These are phyloP conservation scores for Beauveria scarabaeidicola DNA, from an alignment of 2,329 filamentous ascomycete species.

Conservation along the genomic window DNA sequence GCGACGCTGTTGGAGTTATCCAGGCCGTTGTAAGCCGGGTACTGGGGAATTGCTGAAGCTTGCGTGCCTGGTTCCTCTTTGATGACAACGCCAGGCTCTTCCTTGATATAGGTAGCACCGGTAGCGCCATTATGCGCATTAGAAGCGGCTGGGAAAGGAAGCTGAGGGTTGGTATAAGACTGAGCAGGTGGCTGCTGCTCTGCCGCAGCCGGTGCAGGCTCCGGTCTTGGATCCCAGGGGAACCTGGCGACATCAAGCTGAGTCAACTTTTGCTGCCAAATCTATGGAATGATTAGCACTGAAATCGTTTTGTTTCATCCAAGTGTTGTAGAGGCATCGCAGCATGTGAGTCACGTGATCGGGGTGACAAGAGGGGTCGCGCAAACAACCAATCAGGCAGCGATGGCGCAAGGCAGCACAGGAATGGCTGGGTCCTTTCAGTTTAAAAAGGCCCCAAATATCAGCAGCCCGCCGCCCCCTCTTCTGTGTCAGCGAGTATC, in stretches of 20 bases:
- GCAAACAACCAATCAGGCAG: slow-evolving; percentile 6
- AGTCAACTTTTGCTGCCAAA: slow-evolving; percentile 89
- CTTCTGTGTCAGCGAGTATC: slow-evolving; percentile 9
- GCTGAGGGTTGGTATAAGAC: slow-evolving; percentile 16
- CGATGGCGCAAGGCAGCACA: slow-evolving; percentile 14
- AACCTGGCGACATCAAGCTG: slow-evolving; percentile 78
- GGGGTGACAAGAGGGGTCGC: neutral
- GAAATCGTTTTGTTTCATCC: neutral
- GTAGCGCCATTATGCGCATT: slow-evolving; percentile 27
- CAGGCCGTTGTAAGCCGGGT: slow-evolving; percentile 24
- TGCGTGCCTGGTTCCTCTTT: slow-evolving; percentile 36
- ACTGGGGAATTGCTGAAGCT: slow-evolving; percentile 23
- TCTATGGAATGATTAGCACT: slow-evolving; percentile 40
- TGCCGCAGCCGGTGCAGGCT: slow-evolving; percentile 41
- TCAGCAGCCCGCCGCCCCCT: slow-evolving; percentile 25
- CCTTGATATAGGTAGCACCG: slow-evolving; percentile 38
- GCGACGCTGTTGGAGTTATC: slow-evolving; percentile 34
- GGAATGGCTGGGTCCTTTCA: slow-evolving; percentile 20
- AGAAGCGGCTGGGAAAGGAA: slow-evolving; percentile 23
- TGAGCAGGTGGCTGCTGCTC: slow-evolving; percentile 22
- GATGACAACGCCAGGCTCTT: slow-evolving; percentile 35
- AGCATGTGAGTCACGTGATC: neutral
- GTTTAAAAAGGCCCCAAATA: slow-evolving; percentile 51
- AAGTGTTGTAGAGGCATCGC: slow-evolving; percentile 3
- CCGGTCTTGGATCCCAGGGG: slow-evolving; percentile 88